A percentile compares a stretch with the other conserved stretches of the same genome.
phyloP scores from a whole-genome alignment of 2,329 filamentous ascomycete species.

The Trichoderma citrinoviride region DNA sequence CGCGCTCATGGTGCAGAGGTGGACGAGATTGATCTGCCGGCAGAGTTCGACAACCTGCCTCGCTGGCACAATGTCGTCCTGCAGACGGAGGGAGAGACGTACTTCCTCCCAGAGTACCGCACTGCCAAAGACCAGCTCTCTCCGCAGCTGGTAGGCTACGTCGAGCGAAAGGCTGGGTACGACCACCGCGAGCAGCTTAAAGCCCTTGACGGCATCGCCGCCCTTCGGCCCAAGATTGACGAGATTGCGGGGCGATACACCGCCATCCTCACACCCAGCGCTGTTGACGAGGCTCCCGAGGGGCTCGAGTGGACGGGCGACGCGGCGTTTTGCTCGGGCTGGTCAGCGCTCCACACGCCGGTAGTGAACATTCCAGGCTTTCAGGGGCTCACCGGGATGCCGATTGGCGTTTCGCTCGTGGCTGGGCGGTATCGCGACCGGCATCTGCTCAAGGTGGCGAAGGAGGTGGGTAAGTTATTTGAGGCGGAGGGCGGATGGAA shows the following conservation, averaged over 20 bases:
- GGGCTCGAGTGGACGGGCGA: slow-evolving; percentile 54
- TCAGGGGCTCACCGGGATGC: slow-evolving; percentile 50
- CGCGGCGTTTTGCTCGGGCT: slow-evolving; percentile 49
- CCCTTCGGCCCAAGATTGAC: slow-evolving; percentile 54
- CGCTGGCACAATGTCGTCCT: slow-evolving; percentile 54
- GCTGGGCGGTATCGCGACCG: slow-evolving; percentile 47
- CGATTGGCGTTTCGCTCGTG: slow-evolving; percentile 57
- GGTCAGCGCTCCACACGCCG: slow-evolving; percentile 59
- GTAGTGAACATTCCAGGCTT: slow-evolving; percentile 66
- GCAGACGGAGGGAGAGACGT: slow-evolving; percentile 49
- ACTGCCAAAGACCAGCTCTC: slow-evolving; percentile 47
- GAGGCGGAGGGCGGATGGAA: slow-evolving; percentile 33
- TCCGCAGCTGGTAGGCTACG: slow-evolving; percentile 45
- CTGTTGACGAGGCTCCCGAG: slow-evolving; percentile 56
- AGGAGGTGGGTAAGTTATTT: slow-evolving; percentile 38
- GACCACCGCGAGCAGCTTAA: slow-evolving; percentile 49
- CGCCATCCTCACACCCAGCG: slow-evolving; percentile 58
- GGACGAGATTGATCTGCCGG: slow-evolving; percentile 53
- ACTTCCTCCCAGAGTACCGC: slow-evolving; percentile 55
- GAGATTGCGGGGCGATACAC: slow-evolving; percentile 49
- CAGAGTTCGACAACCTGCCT: slow-evolving; percentile 47
- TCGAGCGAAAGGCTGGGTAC: slow-evolving; percentile 47
- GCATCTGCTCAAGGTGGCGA: slow-evolving; percentile 44
- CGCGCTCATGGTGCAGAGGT: slow-evolving; percentile 50
- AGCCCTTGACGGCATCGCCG: slow-evolving; percentile 53